Evolutionary conservation across 208 protist genomes (phyloP).

Genomic region (Borovskyia barvae): DNA sequence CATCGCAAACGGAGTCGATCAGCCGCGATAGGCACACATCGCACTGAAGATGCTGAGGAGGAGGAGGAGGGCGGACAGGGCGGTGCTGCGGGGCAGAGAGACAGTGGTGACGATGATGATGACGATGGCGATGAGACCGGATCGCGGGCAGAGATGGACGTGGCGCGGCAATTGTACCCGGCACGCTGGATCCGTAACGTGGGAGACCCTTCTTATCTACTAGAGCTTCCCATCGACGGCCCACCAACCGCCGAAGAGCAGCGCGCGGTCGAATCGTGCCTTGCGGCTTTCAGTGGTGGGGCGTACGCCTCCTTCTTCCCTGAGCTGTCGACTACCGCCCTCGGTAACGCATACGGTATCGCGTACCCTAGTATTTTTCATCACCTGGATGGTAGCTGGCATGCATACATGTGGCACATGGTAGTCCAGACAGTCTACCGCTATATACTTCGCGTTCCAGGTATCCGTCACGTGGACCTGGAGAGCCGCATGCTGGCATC

Average conservation of each 20-base stretch:
- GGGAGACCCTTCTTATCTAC: conserved; percentile 15
- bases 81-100: too few relatives aligned
- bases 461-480: conserved; percentile 50
- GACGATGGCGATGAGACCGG: conserved; percentile 16
- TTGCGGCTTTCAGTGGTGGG: background rate
- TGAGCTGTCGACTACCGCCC: background rate
- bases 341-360: background rate
- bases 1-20: conserved; percentile 8
- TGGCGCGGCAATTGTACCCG: conserved; percentile 36
- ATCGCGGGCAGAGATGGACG: conserved; percentile 9
- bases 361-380: conserved; percentile 83
- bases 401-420: conserved; percentile 72
- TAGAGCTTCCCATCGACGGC: conserved; percentile 41
- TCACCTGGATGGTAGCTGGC: conserved; percentile 80
- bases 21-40: conserved; percentile 12
- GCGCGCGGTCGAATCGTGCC: conserved; percentile 20
- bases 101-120: conserved; percentile 6
- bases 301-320: background rate
- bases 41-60: conserved; percentile 8
- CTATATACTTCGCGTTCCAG: conserved; percentile 55
- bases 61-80: background rate
- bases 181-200: conserved; percentile 20
- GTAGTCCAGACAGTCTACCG: conserved; percentile 57
- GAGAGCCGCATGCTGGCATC: conserved; percentile 25
- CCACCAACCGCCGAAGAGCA: conserved; percentile 33